Evolutionary conservation across 306 rosid species (phyloP).

Genomic region (Rosa persica): DNA sequence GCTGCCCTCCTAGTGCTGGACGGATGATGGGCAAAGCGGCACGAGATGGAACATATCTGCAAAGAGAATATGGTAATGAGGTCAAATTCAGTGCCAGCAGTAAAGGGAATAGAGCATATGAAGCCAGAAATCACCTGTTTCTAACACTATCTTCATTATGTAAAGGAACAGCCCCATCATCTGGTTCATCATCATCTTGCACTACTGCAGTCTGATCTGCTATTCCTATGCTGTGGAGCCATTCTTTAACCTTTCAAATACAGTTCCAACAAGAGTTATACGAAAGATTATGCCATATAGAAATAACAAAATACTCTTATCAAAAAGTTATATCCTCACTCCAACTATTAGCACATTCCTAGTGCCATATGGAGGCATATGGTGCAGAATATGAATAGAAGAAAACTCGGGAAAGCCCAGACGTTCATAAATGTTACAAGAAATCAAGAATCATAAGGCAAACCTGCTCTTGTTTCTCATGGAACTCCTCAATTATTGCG

Average conservation of each 20-base stretch:
- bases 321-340: not conserved
- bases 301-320: not conserved
- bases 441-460: constrained; percentile 12
- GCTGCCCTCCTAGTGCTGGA: constrained; percentile 76
- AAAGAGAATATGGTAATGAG: constrained; percentile 2
- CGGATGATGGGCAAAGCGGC: constrained; percentile 85
- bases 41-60: constrained; percentile 77
- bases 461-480: constrained; percentile 94
- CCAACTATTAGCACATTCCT: not conserved
- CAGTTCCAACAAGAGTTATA: constrained; percentile 4
- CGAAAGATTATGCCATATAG: not conserved
- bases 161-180: constrained; percentile 69
- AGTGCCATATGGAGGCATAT: constrained; percentile 12
- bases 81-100: not conserved
- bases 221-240: constrained; percentile 88
- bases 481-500: constrained; percentile 68
- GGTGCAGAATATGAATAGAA: not conserved
- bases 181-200: constrained; percentile 85
- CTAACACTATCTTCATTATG: constrained; percentile 59
- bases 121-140: constrained; percentile 47
- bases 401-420: too few relatives aligned
- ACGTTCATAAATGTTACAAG: constrained; percentile 5
- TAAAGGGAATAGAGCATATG: not conserved
- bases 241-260: constrained; percentile 69
- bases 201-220: constrained; percentile 69